A percentile compares a stretch with the other conserved stretches of the same genome.
These are phyloP conservation scores for Rutidosis leptorrhynchoides DNA, from an alignment of 129 eudicot genomes.

Conservation along the genomic window DNA sequence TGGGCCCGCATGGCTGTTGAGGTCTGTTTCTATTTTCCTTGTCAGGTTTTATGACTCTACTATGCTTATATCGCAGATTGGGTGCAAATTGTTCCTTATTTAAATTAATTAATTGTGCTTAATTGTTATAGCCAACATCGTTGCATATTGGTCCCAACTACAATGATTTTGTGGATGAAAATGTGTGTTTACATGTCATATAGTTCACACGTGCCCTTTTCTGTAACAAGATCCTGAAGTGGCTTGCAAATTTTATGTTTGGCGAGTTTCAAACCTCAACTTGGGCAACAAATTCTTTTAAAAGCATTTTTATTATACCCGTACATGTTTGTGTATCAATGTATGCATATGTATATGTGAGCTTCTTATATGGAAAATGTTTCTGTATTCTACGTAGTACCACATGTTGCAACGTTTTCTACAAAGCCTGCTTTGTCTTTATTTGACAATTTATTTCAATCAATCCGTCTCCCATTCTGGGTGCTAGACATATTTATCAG, in stretches of 20 bases:
- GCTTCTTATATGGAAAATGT: no score
- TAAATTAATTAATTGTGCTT: background rate
- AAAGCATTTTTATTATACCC: slow-evolving; percentile 5
- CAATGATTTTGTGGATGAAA: no score
- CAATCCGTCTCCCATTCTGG: background rate
- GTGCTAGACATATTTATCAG: background rate
- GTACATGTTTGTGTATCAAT: background rate
- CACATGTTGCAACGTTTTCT: background rate
- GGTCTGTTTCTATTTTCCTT: slow-evolving; percentile 38
- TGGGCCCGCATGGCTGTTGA: slow-evolving; percentile 99
- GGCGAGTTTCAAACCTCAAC: slow-evolving; percentile 2
- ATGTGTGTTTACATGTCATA: no score
- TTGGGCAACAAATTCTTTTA: background rate
- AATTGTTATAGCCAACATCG: slow-evolving; percentile 15
- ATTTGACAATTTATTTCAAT: background rate
- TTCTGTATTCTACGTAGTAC: no score
- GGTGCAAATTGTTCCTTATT: slow-evolving; percentile 9
- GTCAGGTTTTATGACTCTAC: background rate
- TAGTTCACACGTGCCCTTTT: slow-evolving; percentile 1
- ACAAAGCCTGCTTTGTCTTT: background rate
- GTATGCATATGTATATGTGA: no score
- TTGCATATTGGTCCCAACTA: slow-evolving; percentile 8
- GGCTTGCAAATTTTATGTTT: slow-evolving; percentile 1
- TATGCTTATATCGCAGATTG: background rate
- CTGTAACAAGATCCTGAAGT: slow-evolving; percentile 9